Evolutionary conservation across 225 moss, liverwort and hornwort species (phyloP), one percentile per base, ranked within the genome.

Genomic region (Bryum argenteum): DNA sequence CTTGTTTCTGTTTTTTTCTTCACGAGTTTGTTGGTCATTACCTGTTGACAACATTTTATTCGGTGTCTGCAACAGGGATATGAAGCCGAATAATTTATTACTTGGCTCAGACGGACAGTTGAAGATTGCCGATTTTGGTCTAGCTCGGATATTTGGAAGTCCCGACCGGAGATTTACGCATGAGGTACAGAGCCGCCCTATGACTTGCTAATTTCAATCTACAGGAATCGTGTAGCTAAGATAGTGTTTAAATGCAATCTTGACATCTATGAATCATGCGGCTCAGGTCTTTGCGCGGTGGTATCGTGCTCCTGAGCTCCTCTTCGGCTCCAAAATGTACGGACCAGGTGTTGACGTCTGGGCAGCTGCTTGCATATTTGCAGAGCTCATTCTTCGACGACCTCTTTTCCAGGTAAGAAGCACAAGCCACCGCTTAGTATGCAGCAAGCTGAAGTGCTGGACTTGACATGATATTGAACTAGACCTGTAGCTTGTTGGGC

Each of bases 311-410:
- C 98, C 98, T 18, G 98, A 98, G 60, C 78, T 98, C 37, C 83
- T 98, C 56, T 98, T 98, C 56, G 98, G 98, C 55, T 92, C 91
- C 65, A 92, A 94, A 82, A 91, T 94, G 82, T 98, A 98, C 54
- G 98, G 98, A 50, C 85, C 98, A 37, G 88, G 92, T 69, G 98
- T 98, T 74, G 98, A 98, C 67, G 75, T 98, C 64, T 98, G 98
- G 98, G 98, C 94, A 62, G 98, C 94, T 60, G 98, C 89, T 19
- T 98, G 98, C 84, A 94, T 98, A 68, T 98, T 98, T 84, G 98
- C 98, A 16, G 98, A 98, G 74, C 94, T 98, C 26, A 88, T 98
- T 71, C 94, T 94, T 43, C 91, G 94, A 56, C 88, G 98, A 61
- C 98, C 98, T 47, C 92, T 98, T 70, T 84, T 94, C 50, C 92